Evolutionary conservation across 2,329 filamentous ascomycete species (phyloP).

Genomic region (Fusarium cicatricum): DNA sequence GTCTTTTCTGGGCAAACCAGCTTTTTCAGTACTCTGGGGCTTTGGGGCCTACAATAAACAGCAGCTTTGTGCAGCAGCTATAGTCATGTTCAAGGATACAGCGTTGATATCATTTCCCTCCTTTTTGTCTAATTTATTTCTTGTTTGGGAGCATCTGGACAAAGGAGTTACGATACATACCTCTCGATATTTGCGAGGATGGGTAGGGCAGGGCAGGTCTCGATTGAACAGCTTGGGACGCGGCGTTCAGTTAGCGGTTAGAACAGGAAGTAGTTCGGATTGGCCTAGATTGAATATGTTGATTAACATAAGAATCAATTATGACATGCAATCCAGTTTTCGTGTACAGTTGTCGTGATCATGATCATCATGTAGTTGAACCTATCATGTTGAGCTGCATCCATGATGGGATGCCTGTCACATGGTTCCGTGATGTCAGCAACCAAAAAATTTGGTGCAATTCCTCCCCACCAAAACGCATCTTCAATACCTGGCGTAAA

Average conservation of each 20-base stretch:
- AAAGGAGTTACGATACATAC: background rate
- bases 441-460: slow-evolving; percentile 25
- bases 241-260: no score
- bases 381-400: slow-evolving; percentile 5
- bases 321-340: no score
- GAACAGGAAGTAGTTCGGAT: no score
- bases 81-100: background rate
- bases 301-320: no score
- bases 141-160: background rate
- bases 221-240: no score
- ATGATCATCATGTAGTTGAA: background rate
- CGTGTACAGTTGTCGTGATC: background rate
- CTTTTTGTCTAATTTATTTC: background rate
- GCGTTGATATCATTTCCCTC: background rate
- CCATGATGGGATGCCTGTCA: slow-evolving; percentile 10
- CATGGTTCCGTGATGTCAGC: slow-evolving; percentile 35
- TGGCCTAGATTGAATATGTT: no score
- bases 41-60: background rate
- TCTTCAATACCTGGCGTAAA: slow-evolving; percentile 21
- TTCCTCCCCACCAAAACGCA: slow-evolving; percentile 33
- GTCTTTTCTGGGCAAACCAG: background rate
- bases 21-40: no score
- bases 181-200: background rate
- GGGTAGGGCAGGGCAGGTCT: no score
- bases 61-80: background rate